Evolutionary conservation across 257 asterid species (phyloP).

Genomic region (Solanum pimpinellifolium): DNA sequence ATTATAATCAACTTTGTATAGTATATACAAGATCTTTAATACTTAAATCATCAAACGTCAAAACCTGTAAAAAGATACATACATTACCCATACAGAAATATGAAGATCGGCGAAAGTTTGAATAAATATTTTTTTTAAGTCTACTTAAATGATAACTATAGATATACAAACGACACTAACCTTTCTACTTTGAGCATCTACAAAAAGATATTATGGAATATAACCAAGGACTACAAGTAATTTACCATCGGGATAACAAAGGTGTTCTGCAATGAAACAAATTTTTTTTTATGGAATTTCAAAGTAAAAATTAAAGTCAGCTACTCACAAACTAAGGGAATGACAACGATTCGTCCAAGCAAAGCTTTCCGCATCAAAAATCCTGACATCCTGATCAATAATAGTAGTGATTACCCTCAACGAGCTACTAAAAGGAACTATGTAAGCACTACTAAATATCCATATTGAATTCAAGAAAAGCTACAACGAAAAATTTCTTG

Average conservation of each 20-base stretch:
- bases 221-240: constrained; percentile 60
- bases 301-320: no score
- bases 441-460: background rate
- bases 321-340: constrained; percentile 65
- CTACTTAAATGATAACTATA: no score
- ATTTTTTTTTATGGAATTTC: no score
- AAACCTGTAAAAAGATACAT: no score
- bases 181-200: constrained; percentile 45
- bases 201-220: constrained; percentile 38
- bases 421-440: constrained; percentile 35
- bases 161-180: background rate
- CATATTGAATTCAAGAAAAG: background rate
- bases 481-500: background rate
- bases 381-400: constrained; percentile 64
- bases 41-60: background rate
- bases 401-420: constrained; percentile 54
- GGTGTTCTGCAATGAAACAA: constrained; percentile 27
- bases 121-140: no score
- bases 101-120: no score
- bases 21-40: background rate
- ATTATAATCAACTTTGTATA: no score
- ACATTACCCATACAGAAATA: background rate
- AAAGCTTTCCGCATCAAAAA: constrained; percentile 40
- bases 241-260: constrained; percentile 53
- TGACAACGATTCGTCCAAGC: constrained; percentile 34